These are phyloP conservation scores for Hypomontagnella submonticulosa DNA, from an alignment of 495 filamentous ascomycete species.

Conservation along the genomic window DNA sequence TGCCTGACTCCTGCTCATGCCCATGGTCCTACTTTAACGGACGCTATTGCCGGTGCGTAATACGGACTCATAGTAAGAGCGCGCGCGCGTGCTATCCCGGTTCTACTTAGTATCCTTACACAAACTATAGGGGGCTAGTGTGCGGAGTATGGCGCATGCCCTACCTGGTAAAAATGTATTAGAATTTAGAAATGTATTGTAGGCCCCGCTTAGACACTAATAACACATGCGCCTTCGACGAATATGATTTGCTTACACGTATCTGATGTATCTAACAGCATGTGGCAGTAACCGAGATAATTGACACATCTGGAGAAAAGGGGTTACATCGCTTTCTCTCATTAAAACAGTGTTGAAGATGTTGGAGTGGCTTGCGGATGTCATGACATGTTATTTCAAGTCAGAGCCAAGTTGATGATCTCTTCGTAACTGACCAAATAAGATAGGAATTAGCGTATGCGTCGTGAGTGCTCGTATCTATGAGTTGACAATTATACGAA, in stretches of 20 bases:
- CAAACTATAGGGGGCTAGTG: conserved; percentile 28
- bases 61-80: conserved; percentile 32
- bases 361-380: not conserved
- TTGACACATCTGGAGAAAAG: conserved; percentile 19
- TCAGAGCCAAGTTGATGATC: too few species aligned
- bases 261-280: conserved; percentile 6
- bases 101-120: not conserved
- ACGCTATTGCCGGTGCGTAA: conserved; percentile 36
- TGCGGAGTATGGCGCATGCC: conserved; percentile 35
- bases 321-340: conserved; percentile 8
- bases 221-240: conserved; percentile 9
- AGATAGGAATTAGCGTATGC: too few species aligned
- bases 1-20: not conserved
- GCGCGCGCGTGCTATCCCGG: not conserved
- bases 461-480: too few species aligned
- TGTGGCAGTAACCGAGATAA: conserved; percentile 14
- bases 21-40: not conserved
- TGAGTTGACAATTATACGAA: too few species aligned
- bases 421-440: too few species aligned
- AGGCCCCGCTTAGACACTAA: conserved; percentile 17
- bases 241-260: conserved; percentile 12
- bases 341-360: not conserved
- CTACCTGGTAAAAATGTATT: conserved; percentile 8
- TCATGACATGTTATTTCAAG: too few species aligned
- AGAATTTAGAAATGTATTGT: not conserved